A percentile compares a stretch with the other conserved stretches of the same genome.
These are phyloP conservation scores for Citrus maxima DNA, from an alignment of 345 rosid species.

Conservation along the genomic window DNA sequence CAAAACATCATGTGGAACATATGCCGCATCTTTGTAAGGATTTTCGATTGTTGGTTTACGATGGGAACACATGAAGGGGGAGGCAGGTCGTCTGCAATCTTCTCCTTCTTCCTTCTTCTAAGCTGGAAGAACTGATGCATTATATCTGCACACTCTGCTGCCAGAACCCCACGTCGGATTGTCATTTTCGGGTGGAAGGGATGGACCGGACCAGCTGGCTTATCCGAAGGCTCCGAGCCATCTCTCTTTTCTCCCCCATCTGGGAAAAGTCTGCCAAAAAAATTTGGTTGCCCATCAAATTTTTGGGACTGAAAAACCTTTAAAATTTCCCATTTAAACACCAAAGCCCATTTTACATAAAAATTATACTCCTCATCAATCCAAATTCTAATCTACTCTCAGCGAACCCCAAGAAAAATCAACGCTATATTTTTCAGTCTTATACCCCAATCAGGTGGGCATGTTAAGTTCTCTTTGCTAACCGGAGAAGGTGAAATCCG, in stretches of 20 bases:
- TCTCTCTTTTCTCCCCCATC: slow-evolving; percentile 37
- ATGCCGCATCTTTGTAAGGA: slow-evolving; percentile 74
- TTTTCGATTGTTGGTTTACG: slow-evolving; percentile 56
- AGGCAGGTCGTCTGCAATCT: slow-evolving; percentile 36
- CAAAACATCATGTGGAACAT: slow-evolving; percentile 66
- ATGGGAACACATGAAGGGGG: slow-evolving; percentile 55
- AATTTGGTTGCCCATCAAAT: not conserved
- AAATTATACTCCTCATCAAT: not conserved
- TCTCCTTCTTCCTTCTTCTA: slow-evolving; percentile 72
- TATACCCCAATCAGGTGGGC: not conserved
- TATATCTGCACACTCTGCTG: slow-evolving; percentile 71
- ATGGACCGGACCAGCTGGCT: slow-evolving; percentile 77
- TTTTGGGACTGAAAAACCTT: not conserved
- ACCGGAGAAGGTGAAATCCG: not conserved
- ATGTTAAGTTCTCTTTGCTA: not conserved
- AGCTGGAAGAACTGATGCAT: slow-evolving; percentile 95
- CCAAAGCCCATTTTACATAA: not conserved
- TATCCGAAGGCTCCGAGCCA: slow-evolving; percentile 43
- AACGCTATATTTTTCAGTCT: not conserved
- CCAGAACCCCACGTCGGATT: slow-evolving; percentile 74
- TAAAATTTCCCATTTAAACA: not conserved
- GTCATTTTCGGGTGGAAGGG: slow-evolving; percentile 94
- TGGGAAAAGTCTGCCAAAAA: slow-evolving; percentile 62
- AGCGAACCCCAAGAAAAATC: not conserved
- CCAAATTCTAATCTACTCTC: not conserved